Conservation (phyloP, 441 rosid genomes). For the Monsonia emarginata region DNA sequence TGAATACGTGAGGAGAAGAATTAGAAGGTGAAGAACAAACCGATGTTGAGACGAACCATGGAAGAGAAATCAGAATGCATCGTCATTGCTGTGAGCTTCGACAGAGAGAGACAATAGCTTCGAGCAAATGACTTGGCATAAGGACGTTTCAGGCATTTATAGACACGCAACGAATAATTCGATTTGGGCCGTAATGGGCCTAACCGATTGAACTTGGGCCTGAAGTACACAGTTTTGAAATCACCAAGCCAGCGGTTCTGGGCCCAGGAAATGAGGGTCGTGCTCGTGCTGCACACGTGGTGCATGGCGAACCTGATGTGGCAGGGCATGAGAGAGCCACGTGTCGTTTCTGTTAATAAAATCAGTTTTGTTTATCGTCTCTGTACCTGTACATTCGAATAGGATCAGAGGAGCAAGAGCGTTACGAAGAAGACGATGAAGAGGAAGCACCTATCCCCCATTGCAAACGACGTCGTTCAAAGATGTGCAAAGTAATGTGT, state of each 20-base stretch:
- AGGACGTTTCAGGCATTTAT: background rate
- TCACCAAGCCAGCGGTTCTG: no score
- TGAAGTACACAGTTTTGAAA: background rate
- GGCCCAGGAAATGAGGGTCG: background rate
- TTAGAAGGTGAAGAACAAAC: slow-evolving; percentile 22
- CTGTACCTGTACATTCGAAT: slow-evolving; percentile 1
- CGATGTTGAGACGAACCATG: slow-evolving; percentile 69
- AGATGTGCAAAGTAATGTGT: slow-evolving; percentile 48
- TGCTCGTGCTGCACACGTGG: slow-evolving; percentile 21
- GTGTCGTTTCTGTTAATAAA: background rate
- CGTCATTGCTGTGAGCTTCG: slow-evolving; percentile 23
- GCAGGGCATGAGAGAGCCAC: slow-evolving; percentile 13
- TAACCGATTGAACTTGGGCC: background rate
- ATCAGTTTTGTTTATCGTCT: background rate
- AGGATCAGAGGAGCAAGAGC: slow-evolving; percentile 1
- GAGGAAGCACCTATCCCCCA: slow-evolving; percentile 77
- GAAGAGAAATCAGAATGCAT: slow-evolving; percentile 38
- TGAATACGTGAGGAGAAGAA: background rate
- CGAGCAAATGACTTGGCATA: background rate
- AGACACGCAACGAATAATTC: background rate
- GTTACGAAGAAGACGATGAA: slow-evolving; percentile 19
- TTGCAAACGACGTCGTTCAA: slow-evolving; percentile 54
- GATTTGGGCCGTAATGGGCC: background rate
- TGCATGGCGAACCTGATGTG: slow-evolving; percentile 44
- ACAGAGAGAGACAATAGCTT: slow-evolving; percentile 6